A percentile compares a stretch with the other conserved stretches of the same genome.
These are phyloP conservation scores for Picea glauca DNA, from an alignment of 75 land plant genomes.

Conservation along the genomic window DNA sequence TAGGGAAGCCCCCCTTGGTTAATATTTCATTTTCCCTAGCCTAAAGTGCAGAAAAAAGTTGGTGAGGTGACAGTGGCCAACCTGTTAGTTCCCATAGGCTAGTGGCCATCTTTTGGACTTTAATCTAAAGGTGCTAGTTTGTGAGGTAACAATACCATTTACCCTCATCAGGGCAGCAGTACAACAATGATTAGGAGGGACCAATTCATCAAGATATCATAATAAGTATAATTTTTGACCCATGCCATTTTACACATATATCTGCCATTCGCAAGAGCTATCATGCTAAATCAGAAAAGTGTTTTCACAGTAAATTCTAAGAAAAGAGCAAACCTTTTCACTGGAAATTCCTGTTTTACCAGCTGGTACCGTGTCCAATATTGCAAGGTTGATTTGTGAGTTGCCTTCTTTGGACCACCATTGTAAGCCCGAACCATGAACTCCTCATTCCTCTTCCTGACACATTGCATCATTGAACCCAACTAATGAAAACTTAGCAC, in stretches of 20 bases:
- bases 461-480: conserved; percentile 9
- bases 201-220: background rate
- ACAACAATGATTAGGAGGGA: background rate
- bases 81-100: too few relatives aligned
- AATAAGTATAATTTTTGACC: background rate
- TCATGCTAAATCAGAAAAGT: background rate
- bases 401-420: conserved; percentile 75
- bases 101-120: too few relatives aligned
- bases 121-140: too few relatives aligned
- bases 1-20: too few relatives aligned
- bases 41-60: too few relatives aligned
- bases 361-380: conserved; percentile 77
- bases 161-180: background rate
- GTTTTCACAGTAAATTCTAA: background rate
- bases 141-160: too few relatives aligned
- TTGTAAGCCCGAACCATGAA: conserved; percentile 83
- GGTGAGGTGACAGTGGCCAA: too few relatives aligned
- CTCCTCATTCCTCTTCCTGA: conserved; percentile 87
- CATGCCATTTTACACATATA: background rate
- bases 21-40: too few relatives aligned
- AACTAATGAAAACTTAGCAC: background rate
- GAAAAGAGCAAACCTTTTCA: conserved; percentile 21
- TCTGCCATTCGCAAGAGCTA: background rate
- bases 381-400: conserved; percentile 53
- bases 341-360: conserved; percentile 74